Conservation (phyloP, 495 filamentous ascomycete genomes). For the Penicillium coprophilum region DNA sequence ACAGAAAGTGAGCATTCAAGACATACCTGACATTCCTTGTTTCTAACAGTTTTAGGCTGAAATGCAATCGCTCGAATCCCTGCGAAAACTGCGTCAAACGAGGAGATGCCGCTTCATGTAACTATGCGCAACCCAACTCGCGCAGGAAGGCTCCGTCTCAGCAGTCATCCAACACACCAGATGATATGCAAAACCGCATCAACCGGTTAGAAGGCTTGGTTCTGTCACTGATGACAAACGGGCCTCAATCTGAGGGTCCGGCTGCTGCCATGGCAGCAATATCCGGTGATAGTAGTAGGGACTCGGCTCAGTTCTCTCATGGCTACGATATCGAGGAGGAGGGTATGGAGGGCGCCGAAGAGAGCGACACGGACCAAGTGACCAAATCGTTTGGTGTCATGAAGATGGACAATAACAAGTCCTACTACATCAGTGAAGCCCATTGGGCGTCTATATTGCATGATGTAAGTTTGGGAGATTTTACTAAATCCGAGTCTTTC, state of each 20-base stretch:
- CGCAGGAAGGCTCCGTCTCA: slow-evolving; percentile 74
- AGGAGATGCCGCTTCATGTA: slow-evolving; percentile 78
- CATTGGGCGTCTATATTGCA: slow-evolving; percentile 88
- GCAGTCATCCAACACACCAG: slow-evolving; percentile 62
- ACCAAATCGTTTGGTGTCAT: slow-evolving; percentile 83
- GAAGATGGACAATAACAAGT: slow-evolving; percentile 82
- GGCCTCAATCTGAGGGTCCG: slow-evolving; percentile 62
- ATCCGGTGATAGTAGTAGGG: slow-evolving; percentile 58
- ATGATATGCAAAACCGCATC: slow-evolving; percentile 99
- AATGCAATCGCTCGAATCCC: slow-evolving; percentile 89
- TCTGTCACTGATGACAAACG: slow-evolving; percentile 93
- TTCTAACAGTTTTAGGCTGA: slow-evolving; percentile 59
- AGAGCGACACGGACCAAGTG: slow-evolving; percentile 86
- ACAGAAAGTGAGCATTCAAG: slow-evolving; percentile 75
- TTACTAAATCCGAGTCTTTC: neutral
- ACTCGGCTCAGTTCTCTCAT: slow-evolving; percentile 42
- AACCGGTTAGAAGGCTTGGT: slow-evolving; percentile 95
- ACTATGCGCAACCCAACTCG: slow-evolving; percentile 76
- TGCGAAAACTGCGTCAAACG: slow-evolving; percentile 96
- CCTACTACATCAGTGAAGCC: slow-evolving; percentile 80
- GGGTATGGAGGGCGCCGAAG: slow-evolving; percentile 50
- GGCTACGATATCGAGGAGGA: slow-evolving; percentile 62
- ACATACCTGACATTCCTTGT: slow-evolving; percentile 26
- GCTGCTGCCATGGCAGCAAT: slow-evolving; percentile 63
- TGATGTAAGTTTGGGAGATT: slow-evolving; percentile 55